Percentiles rank a stretch among this genome's conserved stretches.
Conservation (phyloP, 495 filamentous ascomycete species). For the Talaromyces liani region DNA sequence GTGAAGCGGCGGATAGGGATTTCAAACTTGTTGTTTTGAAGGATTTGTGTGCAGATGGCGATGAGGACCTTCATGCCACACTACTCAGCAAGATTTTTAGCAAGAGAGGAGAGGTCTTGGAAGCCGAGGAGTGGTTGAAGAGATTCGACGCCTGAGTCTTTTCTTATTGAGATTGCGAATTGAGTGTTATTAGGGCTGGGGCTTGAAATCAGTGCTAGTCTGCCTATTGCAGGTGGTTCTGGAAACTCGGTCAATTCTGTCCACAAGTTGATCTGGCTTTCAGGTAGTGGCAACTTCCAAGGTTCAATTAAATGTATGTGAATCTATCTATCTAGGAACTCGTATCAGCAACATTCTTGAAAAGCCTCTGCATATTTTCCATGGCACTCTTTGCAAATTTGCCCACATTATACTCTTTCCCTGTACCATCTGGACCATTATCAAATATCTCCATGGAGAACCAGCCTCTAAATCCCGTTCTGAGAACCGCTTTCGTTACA, state of each 20-base stretch:
- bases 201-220: background rate
- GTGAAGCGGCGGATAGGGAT: slow-evolving; percentile 29
- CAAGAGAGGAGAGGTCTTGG: slow-evolving; percentile 18
- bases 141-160: background rate
- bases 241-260: background rate
- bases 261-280: background rate
- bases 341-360: slow-evolving; percentile 34
- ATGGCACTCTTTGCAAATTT: slow-evolving; percentile 54
- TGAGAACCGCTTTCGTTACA: slow-evolving; percentile 57
- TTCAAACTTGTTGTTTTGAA: slow-evolving; percentile 26
- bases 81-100: slow-evolving; percentile 28
- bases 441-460: slow-evolving; percentile 76
- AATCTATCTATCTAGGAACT: slow-evolving; percentile 1
- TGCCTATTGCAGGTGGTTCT: background rate
- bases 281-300: background rate
- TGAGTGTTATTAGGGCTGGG: background rate
- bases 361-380: slow-evolving; percentile 45
- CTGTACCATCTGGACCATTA: slow-evolving; percentile 48
- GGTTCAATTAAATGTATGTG: background rate
- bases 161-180: background rate
- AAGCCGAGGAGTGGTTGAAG: slow-evolving; percentile 15
- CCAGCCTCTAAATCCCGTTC: slow-evolving; percentile 65
- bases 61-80: slow-evolving; percentile 26
- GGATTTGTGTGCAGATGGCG: slow-evolving; percentile 30
- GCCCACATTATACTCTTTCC: slow-evolving; percentile 51